Base-by-base conservation (phyloP, 2,329 filamentous ascomycete species). In the Emmonsia crescens region DNA sequence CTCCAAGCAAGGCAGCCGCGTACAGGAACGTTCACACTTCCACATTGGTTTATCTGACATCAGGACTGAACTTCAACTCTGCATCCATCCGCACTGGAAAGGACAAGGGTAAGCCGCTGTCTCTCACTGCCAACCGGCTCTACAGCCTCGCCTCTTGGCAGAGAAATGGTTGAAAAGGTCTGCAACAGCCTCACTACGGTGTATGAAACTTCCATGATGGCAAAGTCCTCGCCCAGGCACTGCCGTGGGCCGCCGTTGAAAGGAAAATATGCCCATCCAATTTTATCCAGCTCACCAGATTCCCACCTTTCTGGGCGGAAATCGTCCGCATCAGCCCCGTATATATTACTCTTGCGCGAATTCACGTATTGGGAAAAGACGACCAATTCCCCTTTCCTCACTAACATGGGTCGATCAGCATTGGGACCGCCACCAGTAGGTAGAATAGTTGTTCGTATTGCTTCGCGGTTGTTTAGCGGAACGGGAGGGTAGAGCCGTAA, bases 351-450 rank as follows among this genome's bases (percentile, higher is more conserved):
- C 12, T 77, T 74, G n/a, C 78, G 74, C 61, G 80, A 78, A 74
- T 81, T 66, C 36, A 66, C 64, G 57, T 74, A 71, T 21, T 67
- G 63, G 3, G 62, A 63, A 59, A 66, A 70, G 1, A 64, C 65
- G 16, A 75, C 67, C 0, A 64, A 52, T 19, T 65, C 64, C 12
- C 70, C 70, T 49, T 70, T 70, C 8, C 63, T 64, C 5, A 74
- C 64, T 29, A 70, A 67, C 9, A 74, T 65, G 12, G 71, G 71
- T 1, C 65, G 63, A 1, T 67, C 62, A 4, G 67, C 68, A 70
- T 86, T 82, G 1, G 82, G 79, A 0, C 87, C 86, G 59, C 85
- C 86, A 62, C 86, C 71, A 8, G 63, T 64, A 14, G 73, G 74
- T 60, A 77, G 66, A 3, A 70, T 71, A 3, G 76, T 77, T 44